Base-by-base conservation (phyloP, 495 filamentous ascomycete species). In the Neurospora sp. region DNA sequence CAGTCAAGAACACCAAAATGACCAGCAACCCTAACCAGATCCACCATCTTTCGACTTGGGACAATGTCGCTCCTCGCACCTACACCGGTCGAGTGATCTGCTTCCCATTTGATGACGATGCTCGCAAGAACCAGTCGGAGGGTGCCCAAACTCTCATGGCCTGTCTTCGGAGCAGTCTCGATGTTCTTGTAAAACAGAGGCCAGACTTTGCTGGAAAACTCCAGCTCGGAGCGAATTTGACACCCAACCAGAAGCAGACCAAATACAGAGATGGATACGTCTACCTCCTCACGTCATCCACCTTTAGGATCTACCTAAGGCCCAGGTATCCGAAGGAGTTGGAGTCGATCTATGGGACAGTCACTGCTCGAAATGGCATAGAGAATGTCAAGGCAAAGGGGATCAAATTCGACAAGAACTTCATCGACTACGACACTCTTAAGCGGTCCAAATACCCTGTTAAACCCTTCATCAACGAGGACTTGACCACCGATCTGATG, bases 121-220 rank as follows among this genome's bases (percentile, higher is more conserved):
- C 74, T 18, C 54, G 54, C 2, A 66, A 35, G 27, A 72, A 73
- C 44, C 74, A 73, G 48, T 75, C 77, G 8, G 76, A 77, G 18
- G 69, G 76, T n/a, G 75, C 72, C 23, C 74, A 82, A 69, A 37
- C 27, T 66, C 54, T 66, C 2, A 0, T 66, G 14, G 3, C 2
- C 12, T 35, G 3, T 8, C 76, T 82, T 46, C 73, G 75, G 39
- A 70, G 75, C 5, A 72, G 77, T 20, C 75, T 82, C 16, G 72
- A 72, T 23, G 76, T 75, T 12, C 74, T 82, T 11, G 78, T 76
- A 2, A 39, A 72, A 31, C 69, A 77, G 46, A 73, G 79, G 5
- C 81, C 80, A 10, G 77, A 81, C 27, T 82, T 82, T 66, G 81
- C 80, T 35, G 81, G 80, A 16, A 73, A 75, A 40, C 78, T 82